Evolutionary conservation across 2,329 filamentous ascomycete species (phyloP).

Genomic region (Penicillium glabrum): DNA sequence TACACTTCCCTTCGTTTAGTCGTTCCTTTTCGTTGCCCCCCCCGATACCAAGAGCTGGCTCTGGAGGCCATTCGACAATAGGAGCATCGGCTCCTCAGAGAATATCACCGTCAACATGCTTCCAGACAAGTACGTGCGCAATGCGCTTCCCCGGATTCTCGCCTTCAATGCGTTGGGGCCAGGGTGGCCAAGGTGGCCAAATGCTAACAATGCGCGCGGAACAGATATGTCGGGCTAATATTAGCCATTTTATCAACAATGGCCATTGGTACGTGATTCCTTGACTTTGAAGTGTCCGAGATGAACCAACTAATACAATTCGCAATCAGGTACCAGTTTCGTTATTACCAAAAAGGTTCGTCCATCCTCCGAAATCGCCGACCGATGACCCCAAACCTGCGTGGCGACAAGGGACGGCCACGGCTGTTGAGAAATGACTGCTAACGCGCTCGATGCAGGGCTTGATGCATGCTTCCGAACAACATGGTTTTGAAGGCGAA

Average conservation of each 20-base stretch:
- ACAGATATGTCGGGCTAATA: constrained; percentile 48
- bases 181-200: constrained; percentile 13
- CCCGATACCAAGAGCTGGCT: constrained; percentile 18
- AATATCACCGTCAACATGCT: constrained; percentile 34
- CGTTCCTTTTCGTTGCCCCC: constrained; percentile 10
- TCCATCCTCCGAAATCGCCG: constrained; percentile 14
- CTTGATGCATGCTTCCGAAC: constrained; percentile 83
- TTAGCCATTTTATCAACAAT: constrained; percentile 50
- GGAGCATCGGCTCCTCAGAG: constrained; percentile 40
- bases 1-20: constrained; percentile 10
- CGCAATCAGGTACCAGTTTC: constrained; percentile 76
- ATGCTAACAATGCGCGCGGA: constrained; percentile 22
- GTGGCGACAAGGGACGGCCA: background rate
- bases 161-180: constrained; percentile 6
- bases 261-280: constrained; percentile 41
- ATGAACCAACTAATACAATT: constrained; percentile 9
- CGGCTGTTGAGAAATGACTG: background rate
- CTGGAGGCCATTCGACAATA: constrained; percentile 32
- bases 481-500: constrained; percentile 94
- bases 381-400: background rate
- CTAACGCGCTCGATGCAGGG: constrained; percentile 56
- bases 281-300: background rate
- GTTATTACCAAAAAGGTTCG: constrained; percentile 97
- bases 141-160: background rate
- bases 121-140: constrained; percentile 42